Base-by-base conservation (phyloP, 345 rosid species). In the Triadica sebifera region DNA sequence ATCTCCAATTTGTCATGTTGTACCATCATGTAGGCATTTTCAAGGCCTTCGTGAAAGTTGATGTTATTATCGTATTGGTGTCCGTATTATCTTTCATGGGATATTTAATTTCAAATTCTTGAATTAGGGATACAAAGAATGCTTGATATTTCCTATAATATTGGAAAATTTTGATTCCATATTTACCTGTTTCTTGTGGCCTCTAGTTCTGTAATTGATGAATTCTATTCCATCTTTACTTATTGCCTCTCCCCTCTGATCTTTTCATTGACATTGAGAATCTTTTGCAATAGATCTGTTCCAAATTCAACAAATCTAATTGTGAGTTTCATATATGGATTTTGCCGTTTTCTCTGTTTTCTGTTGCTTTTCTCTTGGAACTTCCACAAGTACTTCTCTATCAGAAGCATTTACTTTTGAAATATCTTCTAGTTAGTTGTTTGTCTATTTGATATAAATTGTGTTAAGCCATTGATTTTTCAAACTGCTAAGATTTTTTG, bases 41-140 rank as follows among this genome's bases (percentile, higher is more conserved):
- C 15, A 13, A 57, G 12, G 24, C 20, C 63, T 29, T 60, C 43
- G 29, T 62, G 59, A 17, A 29, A 34, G 67, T 25, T 7, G 38
- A 8, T 13, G 15, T 24, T 47, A 6, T 16, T 41, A 12, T 10
- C 8, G 38, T 49, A 39, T 19, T 49, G 60, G 5, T 22, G 22
- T 41, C 20, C 41, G 58, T 61, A 19, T 20, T 12, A 6, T 61
- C 10, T 56, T 24, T 53, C 45, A 15, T 53, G 25, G 25, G 37
- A 67, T 69, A 49, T 19, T 66, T 17, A 29, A 43, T 39, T n/a
- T 69, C n/a, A 29, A 20, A 66, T 29, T 56, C 67, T 29, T 65
- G 52, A 75, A 29, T 13, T 9, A 59, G 67, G 20, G 63, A 55
- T 39, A 29, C 12, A 19, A 37, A 16, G 46, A 6, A 37, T 16